phyloP scores from a whole-genome alignment of 1,284 basidiomycete genomes.

The Trametes pubescens region DNA sequence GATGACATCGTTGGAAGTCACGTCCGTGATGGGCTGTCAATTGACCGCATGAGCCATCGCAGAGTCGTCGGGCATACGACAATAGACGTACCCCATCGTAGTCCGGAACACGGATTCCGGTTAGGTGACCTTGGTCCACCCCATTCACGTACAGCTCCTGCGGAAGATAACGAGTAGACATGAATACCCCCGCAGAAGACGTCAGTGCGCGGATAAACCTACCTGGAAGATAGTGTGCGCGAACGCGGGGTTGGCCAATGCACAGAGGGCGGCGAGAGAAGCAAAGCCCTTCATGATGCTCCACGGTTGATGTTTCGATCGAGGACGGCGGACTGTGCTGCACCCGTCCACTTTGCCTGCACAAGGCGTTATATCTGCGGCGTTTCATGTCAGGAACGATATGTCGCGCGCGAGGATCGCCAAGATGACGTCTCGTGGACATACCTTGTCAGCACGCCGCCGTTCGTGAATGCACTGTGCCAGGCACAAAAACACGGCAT shows the following conservation, averaged over 20 bases:
- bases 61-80: no score
- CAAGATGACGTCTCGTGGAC: slow-evolving; percentile 24
- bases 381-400: neutral
- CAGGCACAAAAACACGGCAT: slow-evolving; percentile 16
- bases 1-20: slow-evolving; percentile 62
- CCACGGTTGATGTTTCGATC: slow-evolving; percentile 4
- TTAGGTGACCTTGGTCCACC: slow-evolving; percentile 54
- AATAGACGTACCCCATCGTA: slow-evolving; percentile 53
- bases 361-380: slow-evolving; percentile 26
- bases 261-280: slow-evolving; percentile 40
- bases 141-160: slow-evolving; percentile 57
- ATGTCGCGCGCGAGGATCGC: neutral
- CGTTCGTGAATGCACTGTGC: slow-evolving; percentile 3
- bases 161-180: neutral
- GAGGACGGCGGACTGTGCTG: slow-evolving; percentile 13
- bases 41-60: neutral
- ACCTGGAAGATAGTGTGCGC: slow-evolving; percentile 62
- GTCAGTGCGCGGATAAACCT: slow-evolving; percentile 5
- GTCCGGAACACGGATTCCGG: slow-evolving; percentile 55
- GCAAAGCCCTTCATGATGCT: slow-evolving; percentile 34
- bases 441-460: neutral
- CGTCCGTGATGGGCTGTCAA: slow-evolving; percentile 57
- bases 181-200: slow-evolving; percentile 1
- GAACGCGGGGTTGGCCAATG: slow-evolving; percentile 41
- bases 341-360: neutral